Base-by-base conservation (phyloP, 129 eudicot species). In the Kitagawia praeruptora region DNA sequence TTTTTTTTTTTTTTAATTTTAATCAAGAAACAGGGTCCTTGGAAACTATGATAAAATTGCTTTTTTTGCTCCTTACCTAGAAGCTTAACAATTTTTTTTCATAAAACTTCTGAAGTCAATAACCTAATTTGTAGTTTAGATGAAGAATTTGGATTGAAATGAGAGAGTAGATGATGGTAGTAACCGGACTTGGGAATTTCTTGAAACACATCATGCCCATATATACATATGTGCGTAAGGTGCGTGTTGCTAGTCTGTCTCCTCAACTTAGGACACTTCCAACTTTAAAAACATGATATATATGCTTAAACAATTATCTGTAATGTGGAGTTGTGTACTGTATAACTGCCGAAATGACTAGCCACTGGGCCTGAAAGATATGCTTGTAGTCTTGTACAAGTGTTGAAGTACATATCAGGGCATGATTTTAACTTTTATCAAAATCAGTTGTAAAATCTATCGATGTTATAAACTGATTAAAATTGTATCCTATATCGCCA, bases 401-500 rank as follows among this genome's bases (percentile, higher is more conserved):
- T 73, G 37, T 44, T 73, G 11, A 28, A 73, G 77, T 5, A 73
- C 12, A 21, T 9, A 44, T 41, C 42, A 0, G 1, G 71, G 16
- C 39, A 28, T 64, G 18, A 19, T 14, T 27, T 28, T 64, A 28
- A 5, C 71, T 11, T 64, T 12, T 64, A 64, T 27, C 8, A 9
- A 8, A 74, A n/a, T n/a, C 39, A 21, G 18, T 58, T 58, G 8
- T 78, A 39, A 34, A 40, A 25, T 25, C 27, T 14, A 11, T 11
- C 2, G 14, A 46, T 83, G 74, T 79, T 75, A 64, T 70, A 48
- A 31, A 45, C 25, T 81, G 31, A 40, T 69, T 47, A 76, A 70
- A 51, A 75, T 28, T 73, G 44, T 64, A n/a, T 75, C 79, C 51
- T 40, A 15, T 34, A 69, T 53, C 79, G 61, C 75, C 82, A 37